phyloP scores from a whole-genome alignment of 495 filamentous ascomycete genomes.

The Aspergillus saccharolyticus region DNA sequence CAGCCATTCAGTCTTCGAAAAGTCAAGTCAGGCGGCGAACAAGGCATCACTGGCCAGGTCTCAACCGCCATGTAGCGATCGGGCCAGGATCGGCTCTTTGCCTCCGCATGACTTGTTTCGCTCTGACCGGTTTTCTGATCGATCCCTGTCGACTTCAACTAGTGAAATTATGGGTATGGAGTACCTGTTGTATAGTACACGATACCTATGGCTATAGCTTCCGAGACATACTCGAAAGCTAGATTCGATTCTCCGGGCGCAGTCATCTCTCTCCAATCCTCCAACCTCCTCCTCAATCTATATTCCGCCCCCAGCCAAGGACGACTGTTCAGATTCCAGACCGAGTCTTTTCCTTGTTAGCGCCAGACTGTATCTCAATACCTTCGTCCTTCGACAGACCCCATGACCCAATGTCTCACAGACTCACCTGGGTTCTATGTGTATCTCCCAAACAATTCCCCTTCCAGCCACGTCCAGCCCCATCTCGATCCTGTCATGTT shows the following conservation, averaged over 20 bases:
- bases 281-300: no score
- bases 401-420: background rate
- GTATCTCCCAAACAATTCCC: background rate
- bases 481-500: background rate
- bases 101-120: conserved; percentile 19
- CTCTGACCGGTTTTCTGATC: background rate
- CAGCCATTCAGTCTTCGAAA: no score
- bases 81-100: conserved; percentile 17
- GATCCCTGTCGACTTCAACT: background rate
- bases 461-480: background rate
- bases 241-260: no score
- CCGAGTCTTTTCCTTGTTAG: background rate
- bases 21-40: conserved; percentile 23
- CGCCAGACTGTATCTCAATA: no score
- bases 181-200: no score
- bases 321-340: background rate
- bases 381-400: background rate
- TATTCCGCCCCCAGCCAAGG: no score
- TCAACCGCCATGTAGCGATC: conserved; percentile 25
- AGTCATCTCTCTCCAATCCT: no score
- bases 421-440: background rate
- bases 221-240: no score
- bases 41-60: conserved; percentile 15
- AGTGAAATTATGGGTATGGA: background rate
- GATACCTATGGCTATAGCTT: no score